Evolutionary conservation across 2,329 filamentous ascomycete species (phyloP).

Genomic region (Cercospora zeae-maydis): DNA sequence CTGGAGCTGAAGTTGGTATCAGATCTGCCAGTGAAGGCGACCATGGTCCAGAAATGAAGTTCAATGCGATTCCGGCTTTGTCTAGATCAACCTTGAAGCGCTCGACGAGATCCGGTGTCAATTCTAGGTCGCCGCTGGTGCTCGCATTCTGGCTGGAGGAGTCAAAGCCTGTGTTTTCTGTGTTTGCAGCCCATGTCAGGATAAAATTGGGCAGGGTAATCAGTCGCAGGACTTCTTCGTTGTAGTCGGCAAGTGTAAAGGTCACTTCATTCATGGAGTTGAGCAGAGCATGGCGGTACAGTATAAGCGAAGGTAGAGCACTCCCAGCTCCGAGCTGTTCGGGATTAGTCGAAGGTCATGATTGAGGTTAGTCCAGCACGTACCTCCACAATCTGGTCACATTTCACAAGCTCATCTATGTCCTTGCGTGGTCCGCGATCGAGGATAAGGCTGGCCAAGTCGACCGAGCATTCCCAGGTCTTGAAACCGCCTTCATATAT

Average conservation of each 20-base stretch:
- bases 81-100: constrained; percentile 58
- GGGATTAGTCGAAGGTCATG: not conserved
- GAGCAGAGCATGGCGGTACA: constrained; percentile 62
- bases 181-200: constrained; percentile 56
- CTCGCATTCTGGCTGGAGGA: not conserved
- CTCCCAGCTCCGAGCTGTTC: constrained; percentile 72
- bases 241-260: constrained; percentile 74
- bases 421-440: constrained; percentile 49
- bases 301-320: constrained; percentile 66
- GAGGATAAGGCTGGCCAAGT: constrained; percentile 65
- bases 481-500: constrained; percentile 87
- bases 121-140: constrained; percentile 58
- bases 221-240: constrained; percentile 70
- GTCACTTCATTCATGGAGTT: constrained; percentile 49
- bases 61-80: constrained; percentile 53
- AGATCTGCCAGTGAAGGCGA: constrained; percentile 58
- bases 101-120: constrained; percentile 55
- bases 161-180: constrained; percentile 13
- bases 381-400: constrained; percentile 50
- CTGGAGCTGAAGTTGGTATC: constrained; percentile 42
- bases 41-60: constrained; percentile 74
- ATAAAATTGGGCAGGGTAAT: constrained; percentile 77
- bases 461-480: constrained; percentile 82
- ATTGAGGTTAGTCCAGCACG: not conserved
- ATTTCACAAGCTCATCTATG: constrained; percentile 48